These are phyloP conservation scores for Trichoderma afroharzianum DNA, from an alignment of 2,329 filamentous ascomycete genomes.

Conservation along the genomic window DNA sequence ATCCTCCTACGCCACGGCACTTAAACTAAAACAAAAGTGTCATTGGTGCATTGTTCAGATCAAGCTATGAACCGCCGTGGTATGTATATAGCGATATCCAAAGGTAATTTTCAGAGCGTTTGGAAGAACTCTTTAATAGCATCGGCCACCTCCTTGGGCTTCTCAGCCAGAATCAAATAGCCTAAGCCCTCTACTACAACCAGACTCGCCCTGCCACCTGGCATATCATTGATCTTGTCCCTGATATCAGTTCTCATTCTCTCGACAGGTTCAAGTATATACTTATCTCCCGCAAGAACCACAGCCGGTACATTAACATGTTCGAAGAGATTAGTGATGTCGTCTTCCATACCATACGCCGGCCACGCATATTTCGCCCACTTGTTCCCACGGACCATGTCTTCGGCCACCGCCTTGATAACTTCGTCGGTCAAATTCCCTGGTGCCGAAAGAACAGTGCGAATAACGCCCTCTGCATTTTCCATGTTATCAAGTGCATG, in stretches of 20 bases:
- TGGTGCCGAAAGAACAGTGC: not conserved
- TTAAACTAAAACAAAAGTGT: not conserved
- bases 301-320: not conserved
- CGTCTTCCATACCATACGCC: not conserved
- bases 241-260: not conserved
- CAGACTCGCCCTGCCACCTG: not conserved
- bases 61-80: not conserved
- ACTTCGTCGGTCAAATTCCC: not conserved
- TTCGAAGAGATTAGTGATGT: not conserved
- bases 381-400: not conserved
- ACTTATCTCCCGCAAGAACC: not conserved
- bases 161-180: not conserved
- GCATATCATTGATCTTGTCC: not conserved
- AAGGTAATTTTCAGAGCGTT: not conserved
- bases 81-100: not conserved
- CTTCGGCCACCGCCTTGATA: not conserved
- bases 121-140: not conserved
- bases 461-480: not conserved
- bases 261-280: not conserved
- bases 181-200: not conserved
- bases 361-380: not conserved
- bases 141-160: not conserved
- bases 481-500: not conserved
- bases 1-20: not conserved
- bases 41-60: not conserved